Conservation (phyloP, 176 grass and related monocot species). For the Oryza punctata region DNA sequence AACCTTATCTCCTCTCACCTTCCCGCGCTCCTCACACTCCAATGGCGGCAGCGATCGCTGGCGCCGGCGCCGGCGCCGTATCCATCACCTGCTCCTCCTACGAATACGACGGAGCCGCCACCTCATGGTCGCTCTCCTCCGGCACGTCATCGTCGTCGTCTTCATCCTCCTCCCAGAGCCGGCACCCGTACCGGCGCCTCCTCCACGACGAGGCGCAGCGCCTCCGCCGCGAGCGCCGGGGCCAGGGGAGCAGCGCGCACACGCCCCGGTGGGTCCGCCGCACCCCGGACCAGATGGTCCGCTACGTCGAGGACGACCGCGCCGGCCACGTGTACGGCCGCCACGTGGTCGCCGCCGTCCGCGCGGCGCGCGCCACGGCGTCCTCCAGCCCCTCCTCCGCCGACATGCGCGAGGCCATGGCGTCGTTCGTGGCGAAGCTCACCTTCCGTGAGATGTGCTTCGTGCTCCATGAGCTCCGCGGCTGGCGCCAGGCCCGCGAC, state of each 20-base stretch:
- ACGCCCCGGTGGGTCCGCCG: conserved; percentile 88
- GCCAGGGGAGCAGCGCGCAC: conserved; percentile 67
- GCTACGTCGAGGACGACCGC: conserved; percentile 84
- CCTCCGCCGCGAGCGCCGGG: conserved; percentile 66
- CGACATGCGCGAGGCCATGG: conserved; percentile 75
- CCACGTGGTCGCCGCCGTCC: conserved; percentile 79
- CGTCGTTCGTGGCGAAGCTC: conserved; percentile 80
- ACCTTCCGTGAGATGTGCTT: conserved; percentile 98
- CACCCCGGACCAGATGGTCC: conserved; percentile 73
- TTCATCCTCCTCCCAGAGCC: conserved; percentile 28
- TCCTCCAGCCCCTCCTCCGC: conserved; percentile 36
- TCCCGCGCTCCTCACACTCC: conserved; percentile 45
- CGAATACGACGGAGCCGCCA: background rate
- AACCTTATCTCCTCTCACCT: conserved; percentile 35
- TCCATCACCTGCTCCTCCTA: conserved; percentile 16
- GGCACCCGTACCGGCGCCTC: conserved; percentile 56
- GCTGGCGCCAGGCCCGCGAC: conserved; percentile 79
- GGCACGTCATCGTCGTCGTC: conserved; percentile 13
- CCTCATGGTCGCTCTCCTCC: conserved; percentile 63
- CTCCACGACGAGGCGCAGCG: conserved; percentile 76
- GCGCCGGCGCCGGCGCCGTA: background rate
- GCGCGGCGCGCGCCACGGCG: conserved; percentile 62
- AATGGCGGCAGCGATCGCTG: background rate
- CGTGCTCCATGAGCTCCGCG: conserved; percentile 84
- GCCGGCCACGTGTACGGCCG: conserved; percentile 73